Conservation (phyloP, 2,329 filamentous ascomycete genomes). For the Colletotrichum abscissum region DNA sequence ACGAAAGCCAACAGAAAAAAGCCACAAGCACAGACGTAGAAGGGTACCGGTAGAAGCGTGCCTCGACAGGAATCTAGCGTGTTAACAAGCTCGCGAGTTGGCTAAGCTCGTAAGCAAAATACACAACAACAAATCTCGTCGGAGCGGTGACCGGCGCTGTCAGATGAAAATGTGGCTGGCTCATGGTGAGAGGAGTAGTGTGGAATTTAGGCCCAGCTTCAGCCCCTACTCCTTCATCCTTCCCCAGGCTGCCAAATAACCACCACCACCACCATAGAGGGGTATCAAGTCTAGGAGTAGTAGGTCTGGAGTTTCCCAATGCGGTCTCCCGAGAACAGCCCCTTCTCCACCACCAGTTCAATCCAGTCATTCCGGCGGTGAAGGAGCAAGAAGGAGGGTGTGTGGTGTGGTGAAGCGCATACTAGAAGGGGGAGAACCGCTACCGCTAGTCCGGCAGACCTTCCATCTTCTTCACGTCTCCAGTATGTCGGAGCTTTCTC, state of each 20-base stretch:
- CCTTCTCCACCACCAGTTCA: neutral
- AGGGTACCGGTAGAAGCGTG: neutral
- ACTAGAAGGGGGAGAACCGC: neutral
- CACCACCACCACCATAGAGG: neutral
- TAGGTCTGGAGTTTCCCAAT: constrained; percentile 12
- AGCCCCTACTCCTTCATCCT: neutral
- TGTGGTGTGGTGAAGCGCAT: neutral
- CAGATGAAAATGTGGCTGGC: neutral
- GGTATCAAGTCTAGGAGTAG: neutral
- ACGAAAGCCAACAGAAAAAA: neutral
- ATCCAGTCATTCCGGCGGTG: neutral
- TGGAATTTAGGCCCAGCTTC: neutral
- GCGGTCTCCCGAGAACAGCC: constrained; percentile 22
- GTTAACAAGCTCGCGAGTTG: neutral
- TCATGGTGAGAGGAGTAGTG: neutral
- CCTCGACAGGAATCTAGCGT: neutral
- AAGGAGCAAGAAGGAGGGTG: neutral
- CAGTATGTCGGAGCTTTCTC: neutral
- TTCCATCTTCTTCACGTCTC: neutral
- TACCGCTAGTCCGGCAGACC: neutral
- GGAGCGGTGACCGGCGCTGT: neutral
- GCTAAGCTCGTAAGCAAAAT: neutral
- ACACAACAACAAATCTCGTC: neutral
- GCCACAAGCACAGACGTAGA: neutral
- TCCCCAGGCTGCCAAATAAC: neutral